Base-by-base conservation (phyloP, 1,139 yeast genomes). In the Debaryomycetaceae sp. region DNA sequence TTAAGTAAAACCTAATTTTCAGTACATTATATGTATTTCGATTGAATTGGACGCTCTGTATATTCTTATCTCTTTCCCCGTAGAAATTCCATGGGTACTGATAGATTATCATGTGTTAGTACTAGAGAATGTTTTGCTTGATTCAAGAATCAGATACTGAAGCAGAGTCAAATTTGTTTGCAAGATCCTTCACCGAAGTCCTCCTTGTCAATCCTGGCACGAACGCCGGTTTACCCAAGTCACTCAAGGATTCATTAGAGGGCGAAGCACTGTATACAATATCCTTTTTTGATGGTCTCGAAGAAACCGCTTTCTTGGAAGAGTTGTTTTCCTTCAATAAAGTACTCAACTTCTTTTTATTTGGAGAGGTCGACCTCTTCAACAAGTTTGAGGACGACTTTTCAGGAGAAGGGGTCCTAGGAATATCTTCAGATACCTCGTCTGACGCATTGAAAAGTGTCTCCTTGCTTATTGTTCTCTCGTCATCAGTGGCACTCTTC, bases 301-400 rank as follows among this genome's bases (percentile, higher is more conserved):
- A 66, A 1, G 70, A 63, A 1, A 65, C 66, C 6, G 62, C 36
- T 22, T 20, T 31, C 17, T 22, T 39, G n/a, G 38, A 14, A 3
- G 43, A 6, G 6, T 40, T 27, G 13, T 24, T 42, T 6, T 59
- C 66, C 27, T 54, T 54, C 41, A 67, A 55, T 37, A 58, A 54
- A 1, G 68, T 46, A 41, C 55, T 64, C 43, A 67, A 55, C 38
- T 66, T 65, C 49, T 68, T 70, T 45, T 71, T 72, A 44, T 66
- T 69, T 1, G 76, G 76, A 3, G 76, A 71, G 1, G 65, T 56
- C 3, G 76, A 70, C 45, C 76, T 58, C 47, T 57, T 70, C 39
- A 71, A 63, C 0, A 62, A 45, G 24, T 52, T 59, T 0, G 60
- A 54, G 1, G 61, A 48, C 13, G 59, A 46, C 22, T 56, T 54